Base-by-base conservation (phyloP, 23 red algal species). In the Chondrus crispus region DNA sequence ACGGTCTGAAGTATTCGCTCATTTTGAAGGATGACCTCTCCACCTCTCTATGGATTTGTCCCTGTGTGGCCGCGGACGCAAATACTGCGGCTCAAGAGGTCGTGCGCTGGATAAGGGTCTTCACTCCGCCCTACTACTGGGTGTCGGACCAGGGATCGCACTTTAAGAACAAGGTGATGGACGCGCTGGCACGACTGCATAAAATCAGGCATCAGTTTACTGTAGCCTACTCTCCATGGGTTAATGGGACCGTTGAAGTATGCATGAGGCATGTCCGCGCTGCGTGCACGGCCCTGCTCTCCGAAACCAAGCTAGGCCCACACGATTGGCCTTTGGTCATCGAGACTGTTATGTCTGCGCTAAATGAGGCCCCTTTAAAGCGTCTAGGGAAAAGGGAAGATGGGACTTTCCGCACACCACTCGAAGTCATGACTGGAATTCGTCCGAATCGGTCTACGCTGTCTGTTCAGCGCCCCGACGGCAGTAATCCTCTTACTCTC, bases 401-500 rank as follows among this genome's bases (percentile, higher is more conserved):
- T 82, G 78, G 78, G 24, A 28, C 5, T n/a, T 58, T 53, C 13
- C 78, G 78, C 28, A 58, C 46, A 36, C 78, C 44, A 38, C 40
- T 82, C 20, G 48, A 82, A 82, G 78, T 82, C 5, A 63, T 82
- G 78, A 82, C 78, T 20, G 78, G 78, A 26, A 82, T 82, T 51
- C n/a, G 28, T 20, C 78, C 78, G 33, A 40, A 47, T 28, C 78
- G 78, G n/a, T 20, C 71, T 8, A 22, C 28, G 71, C 39, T 76
- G 30, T 26, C 20, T 26, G 28, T 64, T 32, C 24, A 19, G 35
- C 24, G 58, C 26, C 7, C 14, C 58, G 58, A 16, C 24, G n/a
- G 46, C 9, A 82, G 30, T 20, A 24, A 82, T 19, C 44, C 24
- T 6, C 7, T 24, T n/a, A 40, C 44, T 62, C 39, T 82, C 26